Percentiles rank a stretch among this genome's conserved stretches.
Evolutionary conservation across 2,329 filamentous ascomycete genomes (phyloP).

Genomic region (Acrodontium crateriforme): DNA sequence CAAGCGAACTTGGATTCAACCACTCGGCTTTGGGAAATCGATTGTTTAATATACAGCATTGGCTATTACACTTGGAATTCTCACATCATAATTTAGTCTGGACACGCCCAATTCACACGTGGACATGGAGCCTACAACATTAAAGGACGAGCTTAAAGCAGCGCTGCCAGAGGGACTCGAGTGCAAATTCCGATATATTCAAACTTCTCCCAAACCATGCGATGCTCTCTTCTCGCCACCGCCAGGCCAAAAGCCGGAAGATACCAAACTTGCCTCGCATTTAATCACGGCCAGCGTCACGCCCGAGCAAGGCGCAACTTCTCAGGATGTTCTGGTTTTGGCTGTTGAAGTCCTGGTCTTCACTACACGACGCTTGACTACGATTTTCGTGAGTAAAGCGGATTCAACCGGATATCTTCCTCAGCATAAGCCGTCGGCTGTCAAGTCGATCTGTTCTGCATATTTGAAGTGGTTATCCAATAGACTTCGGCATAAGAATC

Average conservation of each 20-base stretch:
- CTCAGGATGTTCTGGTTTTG: conserved; percentile 53
- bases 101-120: no score
- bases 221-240: conserved; percentile 68
- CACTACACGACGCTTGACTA: conserved; percentile 63
- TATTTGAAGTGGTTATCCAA: conserved; percentile 67
- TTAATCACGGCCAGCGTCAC: conserved; percentile 46
- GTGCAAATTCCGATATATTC: conserved; percentile 73
- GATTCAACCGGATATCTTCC: conserved; percentile 86
- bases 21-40: no score
- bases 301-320: conserved; percentile 6
- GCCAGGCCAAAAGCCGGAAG: conserved; percentile 55
- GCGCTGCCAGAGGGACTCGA: conserved; percentile 38
- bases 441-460: conserved; percentile 57
- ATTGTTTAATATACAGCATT: no score
- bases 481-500: conserved; percentile 37
- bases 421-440: conserved; percentile 52
- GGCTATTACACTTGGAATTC: no score
- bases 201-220: conserved; percentile 63
- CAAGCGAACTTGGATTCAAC: no score
- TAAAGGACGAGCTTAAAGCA: conserved; percentile 33
- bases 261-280: conserved; percentile 78
- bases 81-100: no score
- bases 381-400: conserved; percentile 89
- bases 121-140: no score
- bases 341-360: conserved; percentile 83